These are phyloP conservation scores for Eragrostis curvula DNA, from an alignment of 176 grass and related monocot genomes.

Conservation along the genomic window DNA sequence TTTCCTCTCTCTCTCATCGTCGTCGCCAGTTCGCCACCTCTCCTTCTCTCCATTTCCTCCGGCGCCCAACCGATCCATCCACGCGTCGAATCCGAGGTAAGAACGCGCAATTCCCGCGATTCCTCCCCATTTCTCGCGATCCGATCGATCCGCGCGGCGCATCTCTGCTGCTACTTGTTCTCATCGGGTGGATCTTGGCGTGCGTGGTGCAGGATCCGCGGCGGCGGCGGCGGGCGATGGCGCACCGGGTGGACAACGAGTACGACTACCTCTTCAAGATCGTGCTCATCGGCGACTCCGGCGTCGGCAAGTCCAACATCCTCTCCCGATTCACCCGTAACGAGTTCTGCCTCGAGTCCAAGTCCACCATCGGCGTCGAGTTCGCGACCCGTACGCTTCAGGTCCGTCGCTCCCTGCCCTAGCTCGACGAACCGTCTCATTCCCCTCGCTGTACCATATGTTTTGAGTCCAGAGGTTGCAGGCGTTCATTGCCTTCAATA, in stretches of 20 bases:
- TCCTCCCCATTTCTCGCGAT: conserved; percentile 5
- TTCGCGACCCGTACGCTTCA: conserved; percentile 69
- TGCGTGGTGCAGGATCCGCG: conserved; percentile 47
- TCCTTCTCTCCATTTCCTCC: neutral
- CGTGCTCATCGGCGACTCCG: conserved; percentile 63
- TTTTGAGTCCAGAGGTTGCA: neutral
- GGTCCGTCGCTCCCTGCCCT: conserved; percentile 23
- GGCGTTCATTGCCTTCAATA: neutral
- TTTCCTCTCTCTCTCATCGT: neutral
- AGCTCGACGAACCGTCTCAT: neutral
- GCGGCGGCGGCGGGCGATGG: conserved; percentile 43
- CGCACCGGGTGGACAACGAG: conserved; percentile 67
- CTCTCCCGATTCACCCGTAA: conserved; percentile 61
- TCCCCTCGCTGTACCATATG: neutral
- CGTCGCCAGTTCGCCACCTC: neutral
- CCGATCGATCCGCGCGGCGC: conserved; percentile 1
- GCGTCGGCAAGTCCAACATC: conserved; percentile 67
- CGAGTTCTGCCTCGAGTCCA: conserved; percentile 66
- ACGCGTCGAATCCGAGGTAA: conserved; percentile 34
- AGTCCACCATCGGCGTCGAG: conserved; percentile 67
- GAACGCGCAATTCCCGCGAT: conserved; percentile 12
- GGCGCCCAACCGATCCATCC: conserved; percentile 5
- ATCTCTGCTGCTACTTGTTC: neutral
- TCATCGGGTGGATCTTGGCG: conserved; percentile 41
- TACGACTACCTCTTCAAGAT: conserved; percentile 68